Base-by-base conservation (phyloP, 345 rosid genomes). In the Gynandropsis gynandra region DNA sequence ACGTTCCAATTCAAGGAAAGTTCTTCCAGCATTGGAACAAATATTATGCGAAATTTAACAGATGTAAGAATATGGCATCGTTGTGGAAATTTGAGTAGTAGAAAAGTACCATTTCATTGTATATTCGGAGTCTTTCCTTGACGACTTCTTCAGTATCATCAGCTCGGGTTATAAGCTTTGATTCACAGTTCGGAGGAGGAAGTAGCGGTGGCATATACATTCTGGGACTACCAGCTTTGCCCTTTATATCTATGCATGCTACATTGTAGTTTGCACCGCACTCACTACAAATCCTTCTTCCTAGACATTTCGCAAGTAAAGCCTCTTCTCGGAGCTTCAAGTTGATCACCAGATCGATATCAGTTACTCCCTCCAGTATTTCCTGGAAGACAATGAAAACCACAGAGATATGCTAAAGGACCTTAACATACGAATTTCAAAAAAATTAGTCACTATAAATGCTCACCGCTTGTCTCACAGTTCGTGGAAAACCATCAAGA, bases 401-500 rank as follows among this genome's bases (percentile, higher is more conserved):
- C 9, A 40, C 27, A 21, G 35, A 50, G 55, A 60, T 4, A 47
- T 8, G 4, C 15, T 42, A 16, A 42, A 17, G 12, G 16, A 2
- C 47, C 9, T 17, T n/a, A 38, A 17, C 40, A 7, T 42, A 8
- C 7, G 38, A 9, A 62, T 5, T 49, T 19, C 32, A 33, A 42
- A 24, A 42, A 24, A 49, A 34, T 53, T 14, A 31, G n/a, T 44
- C 42, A 11, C 42, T 55, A 21, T 16, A 52, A 68, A 27, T 38
- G 50, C 97, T 81, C 68, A 83, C 99, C 39, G 99, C 98, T 58
- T 92, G 98, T 61, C 80, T 76, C 40, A 92, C 69, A 3, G 98
- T 92, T 36, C 96, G 80, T 64, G 96, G 98, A 58, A 92, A 92
- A 20, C 98, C 96, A 77, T 92, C 98, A 38, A 92, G 96, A 67